A percentile compares a stretch with the other conserved stretches of the same genome.
Evolutionary conservation across 352 stramenopile species (phyloP).

Genomic region (Globisporangium okanoganense): DNA sequence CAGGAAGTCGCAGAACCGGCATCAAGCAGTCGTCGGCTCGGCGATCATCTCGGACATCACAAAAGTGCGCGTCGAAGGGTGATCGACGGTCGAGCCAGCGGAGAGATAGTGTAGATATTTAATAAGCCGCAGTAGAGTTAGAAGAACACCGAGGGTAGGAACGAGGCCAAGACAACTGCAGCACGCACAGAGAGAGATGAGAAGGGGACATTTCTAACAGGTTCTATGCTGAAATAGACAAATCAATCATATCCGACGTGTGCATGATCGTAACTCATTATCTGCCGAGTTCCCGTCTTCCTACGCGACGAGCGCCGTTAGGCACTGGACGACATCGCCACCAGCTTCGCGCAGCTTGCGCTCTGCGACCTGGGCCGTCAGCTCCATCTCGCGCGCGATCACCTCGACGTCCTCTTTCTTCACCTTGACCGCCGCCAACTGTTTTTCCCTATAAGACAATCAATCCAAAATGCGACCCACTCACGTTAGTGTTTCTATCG

Average conservation of each 20-base stretch:
- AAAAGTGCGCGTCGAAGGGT: constrained; percentile 22
- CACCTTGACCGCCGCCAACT: constrained; percentile 76
- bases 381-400: constrained; percentile 74
- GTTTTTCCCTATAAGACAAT: constrained; percentile 46
- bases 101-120: constrained; percentile 10
- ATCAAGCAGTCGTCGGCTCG: constrained; percentile 19
- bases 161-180: neutral
- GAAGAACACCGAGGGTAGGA: neutral
- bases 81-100: neutral
- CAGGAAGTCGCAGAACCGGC: constrained; percentile 50
- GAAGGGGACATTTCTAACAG: neutral
- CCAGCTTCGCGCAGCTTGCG: constrained; percentile 79
- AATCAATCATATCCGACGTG: neutral
- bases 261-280: neutral
- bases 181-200: neutral
- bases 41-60: constrained; percentile 16
- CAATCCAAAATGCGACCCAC: neutral
- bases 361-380: constrained; percentile 68
- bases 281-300: neutral
- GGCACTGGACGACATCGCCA: constrained; percentile 67
- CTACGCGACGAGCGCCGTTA: constrained; percentile 53
- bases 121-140: constrained; percentile 1
- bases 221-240: constrained; percentile 9
- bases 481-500: neutral
- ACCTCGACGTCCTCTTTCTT: constrained; percentile 80